Conservation (phyloP, 306 rosid genomes). For the Parietaria judaica region DNA sequence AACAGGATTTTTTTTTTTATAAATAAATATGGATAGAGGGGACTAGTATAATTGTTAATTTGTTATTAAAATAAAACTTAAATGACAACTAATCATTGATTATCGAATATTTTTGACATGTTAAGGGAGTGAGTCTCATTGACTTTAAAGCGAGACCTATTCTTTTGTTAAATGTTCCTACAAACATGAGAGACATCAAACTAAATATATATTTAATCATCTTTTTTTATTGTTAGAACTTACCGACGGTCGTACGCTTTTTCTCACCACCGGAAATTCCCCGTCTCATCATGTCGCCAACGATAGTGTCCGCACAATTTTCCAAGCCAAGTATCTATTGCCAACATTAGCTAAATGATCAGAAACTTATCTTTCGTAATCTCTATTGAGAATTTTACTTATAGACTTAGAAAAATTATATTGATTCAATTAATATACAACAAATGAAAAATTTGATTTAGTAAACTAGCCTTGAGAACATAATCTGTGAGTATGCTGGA, state of each 20-base stretch:
- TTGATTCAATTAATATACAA: background rate
- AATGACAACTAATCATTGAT: background rate
- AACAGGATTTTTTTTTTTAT: too few relatives aligned
- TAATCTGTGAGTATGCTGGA: constrained; percentile 55
- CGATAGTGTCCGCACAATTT: constrained; percentile 62
- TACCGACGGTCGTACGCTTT: constrained; percentile 67
- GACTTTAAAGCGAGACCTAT: background rate
- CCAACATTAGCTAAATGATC: background rate
- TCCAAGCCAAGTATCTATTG: constrained; percentile 75
- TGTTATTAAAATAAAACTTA: too few relatives aligned
- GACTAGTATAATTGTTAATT: too few relatives aligned
- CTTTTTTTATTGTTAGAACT: background rate
- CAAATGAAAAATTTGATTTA: background rate
- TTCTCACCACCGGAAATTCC: constrained; percentile 94
- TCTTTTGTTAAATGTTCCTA: background rate
- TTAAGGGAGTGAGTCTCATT: background rate
- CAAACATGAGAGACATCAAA: background rate
- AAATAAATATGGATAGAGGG: too few relatives aligned
- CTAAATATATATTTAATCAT: background rate
- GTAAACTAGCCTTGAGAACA: constrained; percentile 46
- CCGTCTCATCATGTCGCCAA: constrained; percentile 65
- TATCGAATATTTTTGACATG: background rate
- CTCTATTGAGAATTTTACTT: background rate
- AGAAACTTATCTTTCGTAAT: too few relatives aligned
- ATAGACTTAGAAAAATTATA: background rate